These are phyloP conservation scores for Lecanicillium sp. DNA, from an alignment of 2,329 filamentous ascomycete genomes.

Conservation along the genomic window DNA sequence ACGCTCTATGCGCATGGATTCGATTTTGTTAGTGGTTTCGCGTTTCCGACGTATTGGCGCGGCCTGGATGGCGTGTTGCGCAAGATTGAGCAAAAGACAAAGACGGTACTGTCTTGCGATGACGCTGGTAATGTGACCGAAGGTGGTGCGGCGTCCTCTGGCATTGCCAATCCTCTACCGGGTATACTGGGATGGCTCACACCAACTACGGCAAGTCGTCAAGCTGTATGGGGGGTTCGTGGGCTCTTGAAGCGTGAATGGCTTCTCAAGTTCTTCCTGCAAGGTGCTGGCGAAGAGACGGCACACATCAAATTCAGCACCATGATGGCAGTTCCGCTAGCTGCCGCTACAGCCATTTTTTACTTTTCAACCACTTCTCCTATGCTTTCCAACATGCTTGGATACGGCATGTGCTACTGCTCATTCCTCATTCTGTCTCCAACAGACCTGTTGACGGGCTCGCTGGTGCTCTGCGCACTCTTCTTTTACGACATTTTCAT, in stretches of 20 bases:
- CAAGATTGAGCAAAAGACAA: conserved; percentile 32
- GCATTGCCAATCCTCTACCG: conserved; percentile 21
- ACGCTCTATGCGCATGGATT: conserved; percentile 67
- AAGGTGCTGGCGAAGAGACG: conserved; percentile 38
- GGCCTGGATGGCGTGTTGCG: conserved; percentile 32
- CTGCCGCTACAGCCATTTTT: conserved; percentile 44
- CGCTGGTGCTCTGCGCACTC: conserved; percentile 65
- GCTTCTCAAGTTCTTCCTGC: conserved; percentile 40
- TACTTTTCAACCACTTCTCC: conserved; percentile 58
- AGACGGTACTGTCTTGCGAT: conserved; percentile 29
- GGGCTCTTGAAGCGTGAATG: conserved; percentile 42
- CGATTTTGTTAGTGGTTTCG: conserved; percentile 52
- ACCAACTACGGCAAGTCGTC: conserved; percentile 13
- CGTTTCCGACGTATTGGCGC: conserved; percentile 68
- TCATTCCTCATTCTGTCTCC: conserved; percentile 79
- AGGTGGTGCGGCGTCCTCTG: conserved; percentile 14
- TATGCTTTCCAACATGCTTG: conserved; percentile 73
- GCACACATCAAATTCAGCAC: conserved; percentile 47
- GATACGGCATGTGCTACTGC: conserved; percentile 78
- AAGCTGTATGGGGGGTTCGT: conserved; percentile 40
- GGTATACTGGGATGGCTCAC: conserved; percentile 25
- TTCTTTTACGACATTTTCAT: conserved; percentile 96
- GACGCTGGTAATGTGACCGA: conserved; percentile 21
- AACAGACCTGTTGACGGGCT: conserved; percentile 77
- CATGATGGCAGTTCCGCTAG: conserved; percentile 45